These are phyloP conservation scores for Pyronema domesticum DNA, from an alignment of 495 filamentous ascomycete species.

Conservation along the genomic window DNA sequence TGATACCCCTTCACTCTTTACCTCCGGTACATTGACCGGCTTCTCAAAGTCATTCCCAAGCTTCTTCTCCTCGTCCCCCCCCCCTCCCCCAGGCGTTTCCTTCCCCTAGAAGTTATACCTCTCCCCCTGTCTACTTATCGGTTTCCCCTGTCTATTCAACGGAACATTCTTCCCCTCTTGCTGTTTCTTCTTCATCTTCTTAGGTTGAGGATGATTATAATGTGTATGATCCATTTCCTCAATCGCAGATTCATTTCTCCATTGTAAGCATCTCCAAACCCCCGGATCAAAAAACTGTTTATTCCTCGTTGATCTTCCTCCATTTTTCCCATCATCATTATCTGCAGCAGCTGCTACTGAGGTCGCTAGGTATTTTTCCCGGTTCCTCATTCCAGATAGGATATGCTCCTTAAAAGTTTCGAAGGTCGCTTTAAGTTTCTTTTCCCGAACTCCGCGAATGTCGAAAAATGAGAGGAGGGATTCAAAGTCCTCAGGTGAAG, in stretches of 20 bases:
- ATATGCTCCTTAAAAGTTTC: slow-evolving; percentile 61
- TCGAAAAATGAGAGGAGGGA: slow-evolving; percentile 77
- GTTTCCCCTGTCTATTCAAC: slow-evolving; percentile 23
- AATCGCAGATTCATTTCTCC: slow-evolving; percentile 64
- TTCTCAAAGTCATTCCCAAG: no score
- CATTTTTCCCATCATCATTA: slow-evolving; percentile 33
- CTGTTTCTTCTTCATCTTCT: slow-evolving; percentile 40
- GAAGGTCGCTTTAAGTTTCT: slow-evolving; percentile 71
- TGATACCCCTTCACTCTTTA: no score
- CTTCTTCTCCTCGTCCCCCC: no score
- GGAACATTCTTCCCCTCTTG: slow-evolving; percentile 17
- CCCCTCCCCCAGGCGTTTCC: no score
- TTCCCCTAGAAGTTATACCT: slow-evolving; percentile 22
- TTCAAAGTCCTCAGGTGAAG: slow-evolving; percentile 58
- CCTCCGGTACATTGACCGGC: no score
- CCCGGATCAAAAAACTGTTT: slow-evolving; percentile 47
- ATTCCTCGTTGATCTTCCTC: slow-evolving; percentile 58
- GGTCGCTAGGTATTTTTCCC: slow-evolving; percentile 48
- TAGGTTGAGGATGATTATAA: slow-evolving; percentile 51
- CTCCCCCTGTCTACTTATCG: slow-evolving; percentile 22
- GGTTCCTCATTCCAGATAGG: slow-evolving; percentile 56
- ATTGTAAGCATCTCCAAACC: slow-evolving; percentile 53
- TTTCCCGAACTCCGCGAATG: slow-evolving; percentile 60
- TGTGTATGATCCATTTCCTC: slow-evolving; percentile 69
- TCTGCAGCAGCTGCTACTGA: slow-evolving; percentile 33